phyloP scores from a whole-genome alignment of 164 flowering plant genomes.

The Aristolochia californica region DNA sequence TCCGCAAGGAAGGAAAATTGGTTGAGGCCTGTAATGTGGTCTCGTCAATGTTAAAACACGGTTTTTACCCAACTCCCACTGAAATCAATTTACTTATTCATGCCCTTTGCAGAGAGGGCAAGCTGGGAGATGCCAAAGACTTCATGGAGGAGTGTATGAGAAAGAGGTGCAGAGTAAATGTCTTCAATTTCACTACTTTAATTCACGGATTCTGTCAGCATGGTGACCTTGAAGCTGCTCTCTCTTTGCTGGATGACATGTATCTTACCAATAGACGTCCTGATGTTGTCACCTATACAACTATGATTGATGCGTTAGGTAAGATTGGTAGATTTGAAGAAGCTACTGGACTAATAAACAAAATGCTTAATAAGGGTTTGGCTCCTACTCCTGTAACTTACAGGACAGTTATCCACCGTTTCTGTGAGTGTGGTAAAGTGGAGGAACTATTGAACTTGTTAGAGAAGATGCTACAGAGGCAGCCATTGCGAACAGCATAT shows the following conservation, averaged over 20 bases:
- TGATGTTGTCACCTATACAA: constrained; percentile 70
- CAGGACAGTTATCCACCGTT: constrained; percentile 63
- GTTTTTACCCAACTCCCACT: constrained; percentile 64
- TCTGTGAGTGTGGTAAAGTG: constrained; percentile 50
- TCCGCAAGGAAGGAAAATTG: constrained; percentile 67
- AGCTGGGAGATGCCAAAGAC: constrained; percentile 44
- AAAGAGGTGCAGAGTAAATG: constrained; percentile 77
- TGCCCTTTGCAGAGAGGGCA: constrained; percentile 54
- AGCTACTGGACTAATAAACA: constrained; percentile 47
- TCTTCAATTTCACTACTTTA: constrained; percentile 61
- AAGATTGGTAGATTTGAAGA: constrained; percentile 63
- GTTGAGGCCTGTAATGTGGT: constrained; percentile 68
- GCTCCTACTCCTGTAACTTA: constrained; percentile 76
- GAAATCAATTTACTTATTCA: constrained; percentile 67
- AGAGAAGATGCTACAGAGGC: constrained; percentile 64
- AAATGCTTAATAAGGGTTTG: constrained; percentile 66
- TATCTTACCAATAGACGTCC: constrained; percentile 77
- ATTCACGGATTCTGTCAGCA: constrained; percentile 77
- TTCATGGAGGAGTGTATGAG: constrained; percentile 71
- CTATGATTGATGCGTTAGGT: constrained; percentile 62
- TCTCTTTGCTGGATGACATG: constrained; percentile 89
- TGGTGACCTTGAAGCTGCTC: constrained; percentile 61
- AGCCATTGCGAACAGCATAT: constrained; percentile 44
- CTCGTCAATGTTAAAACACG: constrained; percentile 56
- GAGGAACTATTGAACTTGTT: constrained; percentile 57